A percentile compares a stretch with the other conserved stretches of the same genome.
phyloP scores from a whole-genome alignment of 2,329 filamentous ascomycete genomes.

The Verticillium nonalfalfae region DNA sequence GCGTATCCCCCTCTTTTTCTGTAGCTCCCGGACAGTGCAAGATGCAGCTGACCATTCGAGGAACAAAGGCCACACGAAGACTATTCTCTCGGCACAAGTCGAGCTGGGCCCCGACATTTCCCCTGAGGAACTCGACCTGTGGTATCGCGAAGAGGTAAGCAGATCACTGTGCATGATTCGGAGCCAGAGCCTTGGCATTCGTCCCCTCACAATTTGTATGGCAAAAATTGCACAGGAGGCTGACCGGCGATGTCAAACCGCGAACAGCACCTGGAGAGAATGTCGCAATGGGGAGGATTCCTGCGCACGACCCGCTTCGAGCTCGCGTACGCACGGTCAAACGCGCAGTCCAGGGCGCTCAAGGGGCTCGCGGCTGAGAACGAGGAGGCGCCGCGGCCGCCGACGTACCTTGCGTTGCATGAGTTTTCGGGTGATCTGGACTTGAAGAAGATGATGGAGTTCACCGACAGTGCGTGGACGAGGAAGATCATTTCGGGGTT shows the following conservation, averaged over 20 bases:
- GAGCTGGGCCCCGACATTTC: conserved; percentile 5
- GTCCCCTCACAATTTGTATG: background rate
- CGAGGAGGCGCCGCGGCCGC: conserved; percentile 11
- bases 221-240: background rate
- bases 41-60: background rate
- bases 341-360: conserved; percentile 13
- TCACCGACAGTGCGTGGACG: background rate
- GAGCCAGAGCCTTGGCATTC: background rate
- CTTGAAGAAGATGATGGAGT: background rate
- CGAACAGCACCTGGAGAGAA: conserved; percentile 8
- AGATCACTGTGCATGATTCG: background rate
- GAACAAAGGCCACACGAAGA: conserved; percentile 11
- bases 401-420: conserved; percentile 9
- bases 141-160: conserved; percentile 15
- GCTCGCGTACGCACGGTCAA: conserved; percentile 13
- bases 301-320: conserved; percentile 16
- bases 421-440: background rate
- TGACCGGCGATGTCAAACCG: background rate
- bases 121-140: conserved; percentile 14
- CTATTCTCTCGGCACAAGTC: conserved; percentile 8
- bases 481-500: background rate
- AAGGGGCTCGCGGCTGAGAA: conserved; percentile 13
- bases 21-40: background rate
- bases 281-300: conserved; percentile 12
- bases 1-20: background rate